phyloP scores from a whole-genome alignment of 1,284 basidiomycete genomes.

The Heterobasidion annosum region DNA sequence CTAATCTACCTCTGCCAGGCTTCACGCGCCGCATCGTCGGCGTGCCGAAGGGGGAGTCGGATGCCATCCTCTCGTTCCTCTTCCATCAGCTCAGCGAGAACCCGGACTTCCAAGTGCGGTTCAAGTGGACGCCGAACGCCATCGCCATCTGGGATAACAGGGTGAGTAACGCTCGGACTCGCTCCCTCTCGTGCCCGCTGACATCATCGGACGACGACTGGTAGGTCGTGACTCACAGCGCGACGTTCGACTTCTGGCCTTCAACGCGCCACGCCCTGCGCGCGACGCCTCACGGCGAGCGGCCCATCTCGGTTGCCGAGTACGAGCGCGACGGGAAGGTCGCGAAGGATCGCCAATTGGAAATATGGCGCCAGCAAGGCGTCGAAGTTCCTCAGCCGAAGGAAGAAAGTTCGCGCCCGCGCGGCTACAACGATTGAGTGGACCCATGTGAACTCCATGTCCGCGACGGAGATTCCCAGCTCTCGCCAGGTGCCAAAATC shows the following conservation, averaged over 20 bases:
- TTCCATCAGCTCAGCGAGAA: slow-evolving; percentile 64
- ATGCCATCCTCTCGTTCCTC: slow-evolving; percentile 60
- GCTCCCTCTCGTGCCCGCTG: slow-evolving; percentile 12
- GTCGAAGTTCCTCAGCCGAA: slow-evolving; percentile 26
- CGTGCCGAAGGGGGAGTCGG: slow-evolving; percentile 73
- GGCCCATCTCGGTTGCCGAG: slow-evolving; percentile 64
- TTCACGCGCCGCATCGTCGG: slow-evolving; percentile 67
- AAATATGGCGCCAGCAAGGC: slow-evolving; percentile 56
- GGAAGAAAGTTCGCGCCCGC: slow-evolving; percentile 24
- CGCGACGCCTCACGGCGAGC: slow-evolving; percentile 76
- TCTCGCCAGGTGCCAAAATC: too few relatives aligned
- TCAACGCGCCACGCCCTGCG: slow-evolving; percentile 68
- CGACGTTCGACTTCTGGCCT: slow-evolving; percentile 73
- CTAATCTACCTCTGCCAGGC: slow-evolving; percentile 25
- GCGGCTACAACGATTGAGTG: slow-evolving; percentile 51
- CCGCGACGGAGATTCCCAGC: background rate
- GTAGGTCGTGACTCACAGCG: slow-evolving; percentile 66
- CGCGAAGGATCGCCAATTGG: slow-evolving; percentile 58
- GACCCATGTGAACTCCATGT: background rate
- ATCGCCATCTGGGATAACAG: slow-evolving; percentile 72
- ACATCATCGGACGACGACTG: background rate
- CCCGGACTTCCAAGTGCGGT: slow-evolving; percentile 65
- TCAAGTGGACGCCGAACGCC: slow-evolving; percentile 61
- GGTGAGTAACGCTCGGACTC: slow-evolving; percentile 20
- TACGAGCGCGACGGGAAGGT: slow-evolving; percentile 51